Evolutionary conservation across 331 rosid genomes (phyloP).

Genomic region (Pyracantha coccinea): DNA sequence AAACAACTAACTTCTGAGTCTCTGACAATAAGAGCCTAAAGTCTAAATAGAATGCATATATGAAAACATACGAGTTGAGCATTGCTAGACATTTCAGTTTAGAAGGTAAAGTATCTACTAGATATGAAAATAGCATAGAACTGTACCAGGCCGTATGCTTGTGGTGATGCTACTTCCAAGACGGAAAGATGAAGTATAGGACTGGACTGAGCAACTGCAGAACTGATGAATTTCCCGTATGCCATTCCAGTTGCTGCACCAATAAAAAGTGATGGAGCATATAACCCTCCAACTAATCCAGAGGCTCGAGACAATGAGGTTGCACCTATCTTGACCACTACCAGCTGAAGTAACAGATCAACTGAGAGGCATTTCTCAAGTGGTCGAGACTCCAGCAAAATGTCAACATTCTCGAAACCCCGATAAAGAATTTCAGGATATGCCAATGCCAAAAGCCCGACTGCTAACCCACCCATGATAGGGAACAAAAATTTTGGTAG

Average conservation of each 20-base stretch:
- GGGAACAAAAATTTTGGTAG: conserved; percentile 56
- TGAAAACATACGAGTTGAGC: background rate
- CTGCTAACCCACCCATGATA: conserved; percentile 60
- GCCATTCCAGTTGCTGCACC: conserved; percentile 97
- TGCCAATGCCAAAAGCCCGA: conserved; percentile 75
- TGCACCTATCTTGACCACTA: conserved; percentile 69
- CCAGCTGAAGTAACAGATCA: conserved; percentile 76
- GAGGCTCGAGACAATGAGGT: conserved; percentile 87
- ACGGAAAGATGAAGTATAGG: conserved; percentile 46
- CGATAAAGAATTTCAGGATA: conserved; percentile 90
- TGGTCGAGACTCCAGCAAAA: conserved; percentile 83
- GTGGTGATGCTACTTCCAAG: conserved; percentile 92
- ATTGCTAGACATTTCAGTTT: conserved; percentile 12
- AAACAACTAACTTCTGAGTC: too few species aligned
- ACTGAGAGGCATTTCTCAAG: conserved; percentile 60
- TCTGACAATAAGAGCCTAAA: too few species aligned
- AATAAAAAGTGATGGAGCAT: conserved; percentile 93
- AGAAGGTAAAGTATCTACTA: conserved; percentile 10
- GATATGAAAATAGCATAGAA: conserved; percentile 19
- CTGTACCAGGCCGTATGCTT: conserved; percentile 91
- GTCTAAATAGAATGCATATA: background rate
- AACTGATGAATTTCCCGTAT: conserved; percentile 70
- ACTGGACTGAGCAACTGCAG: conserved; percentile 49
- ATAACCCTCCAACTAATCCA: conserved; percentile 91
- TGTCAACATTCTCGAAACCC: conserved; percentile 93